These are phyloP conservation scores for Penicillium fuscoglaucum DNA, from an alignment of 2,329 filamentous ascomycete genomes.

Conservation along the genomic window DNA sequence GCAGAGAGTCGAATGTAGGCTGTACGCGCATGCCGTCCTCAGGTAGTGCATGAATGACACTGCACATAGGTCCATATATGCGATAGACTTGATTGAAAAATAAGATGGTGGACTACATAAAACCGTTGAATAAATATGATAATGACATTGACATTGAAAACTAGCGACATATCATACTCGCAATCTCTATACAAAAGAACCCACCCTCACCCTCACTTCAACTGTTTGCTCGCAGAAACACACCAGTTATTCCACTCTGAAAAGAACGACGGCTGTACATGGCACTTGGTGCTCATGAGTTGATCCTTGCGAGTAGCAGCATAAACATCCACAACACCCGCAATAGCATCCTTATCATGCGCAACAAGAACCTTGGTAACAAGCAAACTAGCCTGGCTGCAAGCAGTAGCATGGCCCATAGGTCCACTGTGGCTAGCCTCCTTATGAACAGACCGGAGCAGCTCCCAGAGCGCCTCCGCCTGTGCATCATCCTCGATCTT, in stretches of 20 bases:
- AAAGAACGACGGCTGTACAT: conserved; percentile 66
- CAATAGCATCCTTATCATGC: conserved; percentile 53
- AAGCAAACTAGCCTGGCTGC: conserved; percentile 59
- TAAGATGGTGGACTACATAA: not conserved
- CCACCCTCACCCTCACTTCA: conserved; percentile 29
- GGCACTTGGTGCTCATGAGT: conserved; percentile 57
- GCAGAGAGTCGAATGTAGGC: no score
- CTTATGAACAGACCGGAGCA: conserved; percentile 68
- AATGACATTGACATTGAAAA: conserved; percentile 7
- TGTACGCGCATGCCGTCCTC: no score
- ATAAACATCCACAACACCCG: conserved; percentile 64
- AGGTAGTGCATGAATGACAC: no score
- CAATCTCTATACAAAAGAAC: not conserved
- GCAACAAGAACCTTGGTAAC: conserved; percentile 47
- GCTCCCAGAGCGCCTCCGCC: conserved; percentile 50
- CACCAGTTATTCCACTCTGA: conserved; percentile 75
- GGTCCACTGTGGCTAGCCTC: conserved; percentile 58
- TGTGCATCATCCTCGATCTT: conserved; percentile 37
- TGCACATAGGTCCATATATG: no score
- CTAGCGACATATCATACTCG: not conserved
- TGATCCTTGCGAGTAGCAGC: conserved; percentile 60
- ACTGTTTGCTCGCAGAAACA: conserved; percentile 45
- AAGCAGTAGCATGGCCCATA: conserved; percentile 71
- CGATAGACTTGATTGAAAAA: not conserved
- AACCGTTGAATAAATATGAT: not conserved